A percentile compares a stretch with the other conserved stretches of the same genome.
phyloP scores from a whole-genome alignment of 228 moss, liverwort and hornwort species.

The Sphagnum magellanicum region DNA sequence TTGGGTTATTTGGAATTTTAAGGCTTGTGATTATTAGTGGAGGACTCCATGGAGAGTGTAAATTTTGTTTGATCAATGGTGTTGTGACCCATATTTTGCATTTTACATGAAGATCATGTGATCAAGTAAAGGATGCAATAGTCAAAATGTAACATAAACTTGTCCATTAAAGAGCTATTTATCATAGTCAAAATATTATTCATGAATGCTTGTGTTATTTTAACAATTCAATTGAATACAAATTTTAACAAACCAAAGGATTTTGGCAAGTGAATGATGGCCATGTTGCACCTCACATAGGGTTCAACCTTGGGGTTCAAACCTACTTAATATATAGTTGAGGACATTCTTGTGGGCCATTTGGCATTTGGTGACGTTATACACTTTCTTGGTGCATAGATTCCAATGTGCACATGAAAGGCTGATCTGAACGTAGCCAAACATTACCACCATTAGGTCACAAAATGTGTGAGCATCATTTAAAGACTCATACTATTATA shows the following conservation, averaged over 20 bases:
- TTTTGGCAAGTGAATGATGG: conserved; percentile 52
- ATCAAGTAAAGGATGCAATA: conserved; percentile 52
- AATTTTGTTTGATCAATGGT: conserved; percentile 41
- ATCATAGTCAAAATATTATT: neutral
- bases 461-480: conserved; percentile 92
- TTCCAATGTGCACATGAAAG: conserved; percentile 92
- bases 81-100: conserved; percentile 59
- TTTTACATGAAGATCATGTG: conserved; percentile 40
- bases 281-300: conserved; percentile 49
- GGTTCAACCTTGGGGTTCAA: conserved; percentile 86
- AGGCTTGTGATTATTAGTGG: conserved; percentile 83
- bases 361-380: conserved; percentile 47
- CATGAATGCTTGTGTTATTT: neutral
- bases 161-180: neutral
- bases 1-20: conserved; percentile 56
- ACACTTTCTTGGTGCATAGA: conserved; percentile 70
- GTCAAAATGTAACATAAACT: neutral
- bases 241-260: neutral
- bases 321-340: conserved; percentile 67
- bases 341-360: conserved; percentile 72
- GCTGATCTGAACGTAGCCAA: conserved; percentile 85
- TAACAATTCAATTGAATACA: neutral
- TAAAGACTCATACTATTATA: conserved; percentile 71
- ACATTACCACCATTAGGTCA: conserved; percentile 87
- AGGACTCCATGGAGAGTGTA: conserved; percentile 60